Evolutionary conservation across 148 eudicot genomes (phyloP).

Genomic region (Linanthus parryae): DNA sequence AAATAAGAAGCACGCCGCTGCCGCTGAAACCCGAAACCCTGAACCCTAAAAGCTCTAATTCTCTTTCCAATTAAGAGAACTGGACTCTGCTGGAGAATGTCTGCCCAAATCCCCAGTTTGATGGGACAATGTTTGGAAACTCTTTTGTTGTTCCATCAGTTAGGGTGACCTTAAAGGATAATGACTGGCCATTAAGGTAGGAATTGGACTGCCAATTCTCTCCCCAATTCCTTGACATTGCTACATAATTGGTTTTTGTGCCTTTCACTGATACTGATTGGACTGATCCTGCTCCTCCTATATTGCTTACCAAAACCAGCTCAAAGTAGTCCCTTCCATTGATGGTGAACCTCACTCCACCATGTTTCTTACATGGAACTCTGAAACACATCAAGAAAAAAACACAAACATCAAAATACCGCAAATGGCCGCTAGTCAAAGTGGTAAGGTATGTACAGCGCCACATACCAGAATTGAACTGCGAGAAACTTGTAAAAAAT

Average conservation of each 20-base stretch:
- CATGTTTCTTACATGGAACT: constrained; percentile 72
- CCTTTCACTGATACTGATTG: constrained; percentile 64
- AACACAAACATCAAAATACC: background rate
- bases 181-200: constrained; percentile 57
- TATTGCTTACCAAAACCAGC: constrained; percentile 62
- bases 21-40: background rate
- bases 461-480: background rate
- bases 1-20: constrained; percentile 4
- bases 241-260: constrained; percentile 49
- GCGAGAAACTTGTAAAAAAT: background rate
- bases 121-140: constrained; percentile 41
- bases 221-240: constrained; percentile 93
- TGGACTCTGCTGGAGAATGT: constrained; percentile 50
- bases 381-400: constrained; percentile 22
- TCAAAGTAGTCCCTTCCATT: constrained; percentile 85
- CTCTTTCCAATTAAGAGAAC: constrained; percentile 22
- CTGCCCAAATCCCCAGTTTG: constrained; percentile 75
- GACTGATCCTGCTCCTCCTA: constrained; percentile 72
- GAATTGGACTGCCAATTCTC: constrained; percentile 84
- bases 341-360: constrained; percentile 81
- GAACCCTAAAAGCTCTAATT: background rate
- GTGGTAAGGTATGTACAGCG: background rate
- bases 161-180: constrained; percentile 66
- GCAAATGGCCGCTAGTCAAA: background rate
- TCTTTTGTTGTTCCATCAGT: constrained; percentile 45